A percentile compares a stretch with the other conserved stretches of the same genome.
phyloP scores from a whole-genome alignment of 345 rosid species.

The Eucalyptus curtisii region DNA sequence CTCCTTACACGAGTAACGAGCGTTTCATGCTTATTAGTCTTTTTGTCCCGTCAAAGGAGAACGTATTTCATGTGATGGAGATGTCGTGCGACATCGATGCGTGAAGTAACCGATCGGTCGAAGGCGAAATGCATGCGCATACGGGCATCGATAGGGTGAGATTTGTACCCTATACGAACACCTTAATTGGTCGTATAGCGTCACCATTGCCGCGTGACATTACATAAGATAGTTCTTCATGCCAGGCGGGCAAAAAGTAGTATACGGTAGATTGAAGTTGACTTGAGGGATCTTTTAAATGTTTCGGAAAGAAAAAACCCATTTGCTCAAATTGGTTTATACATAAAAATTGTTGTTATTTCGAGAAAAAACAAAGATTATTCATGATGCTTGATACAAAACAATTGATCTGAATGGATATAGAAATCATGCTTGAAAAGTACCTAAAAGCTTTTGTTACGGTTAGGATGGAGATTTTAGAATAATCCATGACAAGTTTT shows the following conservation, averaged over 20 bases:
- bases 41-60: background rate
- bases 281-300: background rate
- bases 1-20: background rate
- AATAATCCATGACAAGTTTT: background rate
- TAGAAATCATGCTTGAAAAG: background rate
- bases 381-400: background rate
- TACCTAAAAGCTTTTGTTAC: background rate
- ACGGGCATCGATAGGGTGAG: background rate
- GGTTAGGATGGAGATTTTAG: background rate
- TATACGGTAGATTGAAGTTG: rapidly evolving
- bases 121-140: background rate
- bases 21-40: background rate
- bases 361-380: background rate
- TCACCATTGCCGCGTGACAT: rapidly evolving
- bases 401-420: background rate
- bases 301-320: background rate
- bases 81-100: background rate
- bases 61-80: background rate
- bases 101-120: background rate
- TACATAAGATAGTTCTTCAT: rapidly evolving
- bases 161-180: background rate
- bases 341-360: background rate
- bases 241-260: rapidly evolving
- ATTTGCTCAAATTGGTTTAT: background rate
- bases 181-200: rapidly evolving